Base-by-base conservation (phyloP, 1,139 yeast species). In the Sugiyamaella neomexicana region DNA sequence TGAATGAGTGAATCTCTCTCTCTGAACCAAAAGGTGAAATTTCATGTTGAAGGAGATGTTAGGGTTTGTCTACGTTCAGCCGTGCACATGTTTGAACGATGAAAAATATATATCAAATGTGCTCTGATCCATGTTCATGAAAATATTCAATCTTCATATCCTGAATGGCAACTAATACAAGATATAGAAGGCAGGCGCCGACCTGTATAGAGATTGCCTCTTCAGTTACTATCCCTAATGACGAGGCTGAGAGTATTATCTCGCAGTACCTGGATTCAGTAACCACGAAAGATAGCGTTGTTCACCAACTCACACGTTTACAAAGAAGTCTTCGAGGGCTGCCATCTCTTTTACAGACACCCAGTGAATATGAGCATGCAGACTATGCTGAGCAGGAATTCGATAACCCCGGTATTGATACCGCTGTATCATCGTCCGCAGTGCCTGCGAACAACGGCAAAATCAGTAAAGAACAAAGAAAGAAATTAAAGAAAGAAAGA, bases 271-370 rank as follows among this genome's bases (percentile, higher is more conserved):
- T 58, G 20, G 56, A 55, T 41, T 51, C 49, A 8, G 47, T 49
- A 10, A 15, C 49, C 17, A 46, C 48, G 13, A 50, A 32, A 47
- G 58, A 49, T 29, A 49, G 44, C 31, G 72, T 77, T 5, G 65
- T 80, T 60, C 80, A 85, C 56, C 93, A 85, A 73, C 75, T 86
- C 62, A 77, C 75, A 64, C 75, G 93, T 61, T 75, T 85, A 36
- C 89, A 83, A 66, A 77, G 91, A 70, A 87, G 83, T 64, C 78
- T 86, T 62, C 75, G 87, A 65, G 93, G 93, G 1, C 78, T 86
- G 58, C 89, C 91, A 5, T 90, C 90, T 17, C 67, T 78, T 58
- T 51, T 59, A 42, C 46, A 53, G 5, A 54, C 50, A 10, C 47
- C 57, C 12, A 42, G 52, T 5, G 58, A 54, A 25, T 45, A 43